Evolutionary conservation across 192 early-diverging fungal species (phyloP).

Genomic region (Kickxella alabastrina): DNA sequence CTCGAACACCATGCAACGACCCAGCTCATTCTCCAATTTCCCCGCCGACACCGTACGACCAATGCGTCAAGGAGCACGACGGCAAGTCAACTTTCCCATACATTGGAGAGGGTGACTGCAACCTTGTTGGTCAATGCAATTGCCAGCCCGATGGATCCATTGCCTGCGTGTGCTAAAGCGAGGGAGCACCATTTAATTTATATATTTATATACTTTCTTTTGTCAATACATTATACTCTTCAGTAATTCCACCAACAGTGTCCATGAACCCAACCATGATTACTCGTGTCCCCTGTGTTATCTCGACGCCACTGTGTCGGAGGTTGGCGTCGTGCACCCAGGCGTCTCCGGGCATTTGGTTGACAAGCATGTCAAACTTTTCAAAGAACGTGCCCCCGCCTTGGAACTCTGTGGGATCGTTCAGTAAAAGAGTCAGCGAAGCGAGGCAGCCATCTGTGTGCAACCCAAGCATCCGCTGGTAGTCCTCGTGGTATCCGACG

Average conservation of each 20-base stretch:
- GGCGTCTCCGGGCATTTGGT: conserved; percentile 41
- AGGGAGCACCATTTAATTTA: too few relatives aligned
- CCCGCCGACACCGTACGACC: conserved; percentile 14
- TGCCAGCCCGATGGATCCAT: conserved; percentile 30
- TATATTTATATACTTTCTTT: background rate
- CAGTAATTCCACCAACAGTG: conserved; percentile 26
- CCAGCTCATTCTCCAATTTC: background rate
- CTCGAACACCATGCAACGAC: too few relatives aligned
- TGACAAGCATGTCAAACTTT: conserved; percentile 9
- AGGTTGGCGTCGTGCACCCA: conserved; percentile 51
- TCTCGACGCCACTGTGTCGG: conserved; percentile 41
- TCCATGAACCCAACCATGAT: conserved; percentile 57
- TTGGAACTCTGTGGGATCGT: conserved; percentile 42
- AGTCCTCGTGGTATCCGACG: conserved; percentile 44
- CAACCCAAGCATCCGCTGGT: conserved; percentile 38
- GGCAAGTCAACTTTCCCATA: conserved; percentile 38
- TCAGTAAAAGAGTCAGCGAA: conserved; percentile 54
- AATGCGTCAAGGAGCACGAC: conserved; percentile 38
- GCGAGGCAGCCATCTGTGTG: conserved; percentile 59
- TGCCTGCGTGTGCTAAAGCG: conserved; percentile 41
- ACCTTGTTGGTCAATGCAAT: conserved; percentile 25
- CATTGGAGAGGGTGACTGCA: conserved; percentile 41
- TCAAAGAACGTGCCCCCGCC: conserved; percentile 56
- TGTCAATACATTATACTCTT: conserved; percentile 1
- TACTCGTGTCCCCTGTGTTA: conserved; percentile 38